Evolutionary conservation across 1,284 basidiomycete genomes (phyloP), one percentile per base, ranked within the genome.

Genomic region (Mycena citricolor): DNA sequence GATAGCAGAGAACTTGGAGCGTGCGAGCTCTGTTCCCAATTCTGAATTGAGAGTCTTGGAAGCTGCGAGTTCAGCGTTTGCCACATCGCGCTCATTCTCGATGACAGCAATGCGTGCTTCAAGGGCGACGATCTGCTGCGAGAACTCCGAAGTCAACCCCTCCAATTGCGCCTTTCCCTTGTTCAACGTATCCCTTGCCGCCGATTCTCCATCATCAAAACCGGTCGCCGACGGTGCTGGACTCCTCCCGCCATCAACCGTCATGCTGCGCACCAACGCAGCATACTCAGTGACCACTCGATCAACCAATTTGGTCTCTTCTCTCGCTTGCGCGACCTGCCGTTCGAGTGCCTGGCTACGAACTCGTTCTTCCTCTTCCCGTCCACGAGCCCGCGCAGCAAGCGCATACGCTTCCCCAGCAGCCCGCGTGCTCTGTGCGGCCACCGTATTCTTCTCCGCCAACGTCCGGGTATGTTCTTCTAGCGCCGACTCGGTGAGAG

Each of bases 1-100:
- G 44, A 86, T 77, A n/a, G 88, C 65, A 50, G 84, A 79, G 2
- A 69, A 63, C 38, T 74, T 70, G 1, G 73, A 62, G 22, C 68
- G 59, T 0, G 76, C 73, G 10, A 85, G 62, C 40, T 73, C 67
- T 0, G 55, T 53, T 13, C 71, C 71, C 32, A 77, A 69, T 4
- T 70, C 60, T 17, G 73, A 66, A 0, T 69, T 61, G 1, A 61
- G 59, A 32, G 69, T 67, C 25, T 67, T 67, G 55, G 80, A 79
- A 12, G 73, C 72, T 4, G 77, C 69, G 17, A 74, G 54, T 32
- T 71, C 63, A 4, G 70, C 61, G 31, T 72, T 64, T 5, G 71
- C 54, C 1, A 62, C 54, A 7, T 71, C 73, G 10, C 79, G 57
- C 44, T 81, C 69, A 3, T 60, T 61, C 19, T 75, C 70, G 11